Evolutionary conservation across 148 eudicot species (phyloP).

Genomic region (Vaccinium vitisidaea): DNA sequence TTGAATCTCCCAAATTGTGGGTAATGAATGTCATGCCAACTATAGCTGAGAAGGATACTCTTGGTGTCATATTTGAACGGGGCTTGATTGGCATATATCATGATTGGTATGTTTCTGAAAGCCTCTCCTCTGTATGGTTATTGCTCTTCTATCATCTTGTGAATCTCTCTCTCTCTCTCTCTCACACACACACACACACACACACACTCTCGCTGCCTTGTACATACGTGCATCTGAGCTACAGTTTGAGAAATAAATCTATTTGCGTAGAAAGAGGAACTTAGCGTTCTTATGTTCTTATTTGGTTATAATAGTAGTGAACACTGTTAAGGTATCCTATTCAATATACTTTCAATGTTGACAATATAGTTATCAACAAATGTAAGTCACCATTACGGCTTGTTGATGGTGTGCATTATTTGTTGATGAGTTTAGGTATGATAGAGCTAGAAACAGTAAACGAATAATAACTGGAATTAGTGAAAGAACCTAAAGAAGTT

Average conservation of each 20-base stretch:
- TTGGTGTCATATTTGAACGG: slow-evolving; percentile 51
- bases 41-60: slow-evolving; percentile 40
- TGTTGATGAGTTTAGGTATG: not conserved
- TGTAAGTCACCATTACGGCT: not conserved
- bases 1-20: slow-evolving; percentile 48
- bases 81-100: slow-evolving; percentile 59
- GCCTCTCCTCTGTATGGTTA: not conserved
- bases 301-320: not conserved
- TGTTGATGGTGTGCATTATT: not conserved
- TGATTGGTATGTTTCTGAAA: slow-evolving; percentile 39
- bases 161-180: slow-evolving; percentile 13
- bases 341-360: not conserved
- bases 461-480: not conserved
- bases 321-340: not conserved
- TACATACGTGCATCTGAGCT: not conserved
- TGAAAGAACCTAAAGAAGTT: not conserved
- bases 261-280: not conserved
- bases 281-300: not conserved
- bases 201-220: not conserved
- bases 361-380: not conserved
- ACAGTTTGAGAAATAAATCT: not conserved
- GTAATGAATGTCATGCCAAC: slow-evolving; percentile 61
- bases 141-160: not conserved
- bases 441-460: not conserved
- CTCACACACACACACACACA: too few species aligned